Evolutionary conservation across 768 basidiomycete species (phyloP).

Genomic region (Mycena epipterygia): DNA sequence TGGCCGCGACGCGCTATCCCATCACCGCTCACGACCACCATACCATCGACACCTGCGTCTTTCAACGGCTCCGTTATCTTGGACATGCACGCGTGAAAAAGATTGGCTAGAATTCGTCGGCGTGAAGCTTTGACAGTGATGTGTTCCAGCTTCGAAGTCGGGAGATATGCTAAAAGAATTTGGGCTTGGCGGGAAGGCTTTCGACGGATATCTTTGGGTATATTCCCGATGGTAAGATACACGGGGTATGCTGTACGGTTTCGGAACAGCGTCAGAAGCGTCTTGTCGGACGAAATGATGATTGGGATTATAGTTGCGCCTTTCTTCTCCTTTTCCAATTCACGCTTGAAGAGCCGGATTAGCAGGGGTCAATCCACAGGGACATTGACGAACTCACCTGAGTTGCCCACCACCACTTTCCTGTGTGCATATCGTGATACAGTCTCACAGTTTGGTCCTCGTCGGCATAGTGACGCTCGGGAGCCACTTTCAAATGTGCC

Average conservation of each 20-base stretch:
- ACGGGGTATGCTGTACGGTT: constrained; percentile 61
- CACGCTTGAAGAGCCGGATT: constrained; percentile 31
- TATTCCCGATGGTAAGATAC: constrained; percentile 63
- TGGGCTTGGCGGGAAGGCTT: constrained; percentile 51
- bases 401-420: constrained; percentile 47
- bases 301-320: constrained; percentile 54
- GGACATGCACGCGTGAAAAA: constrained; percentile 53
- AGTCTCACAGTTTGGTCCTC: constrained; percentile 19
- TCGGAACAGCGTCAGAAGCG: constrained; percentile 53
- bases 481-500: constrained; percentile 40
- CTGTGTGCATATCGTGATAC: constrained; percentile 45
- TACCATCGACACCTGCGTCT: constrained; percentile 44
- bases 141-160: constrained; percentile 50
- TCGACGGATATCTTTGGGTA: constrained; percentile 54
- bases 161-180: constrained; percentile 57
- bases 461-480: constrained; percentile 49
- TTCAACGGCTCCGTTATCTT: constrained; percentile 45
- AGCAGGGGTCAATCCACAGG: background rate
- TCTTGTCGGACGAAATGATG: constrained; percentile 62
- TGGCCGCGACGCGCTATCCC: constrained; percentile 45
- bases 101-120: constrained; percentile 43
- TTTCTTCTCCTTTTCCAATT: constrained; percentile 39
- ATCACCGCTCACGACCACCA: constrained; percentile 52
- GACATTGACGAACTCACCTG: constrained; percentile 39
- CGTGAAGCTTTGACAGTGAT: constrained; percentile 44